Percentiles rank a stretch among this genome's conserved stretches.
Evolutionary conservation across 2,329 filamentous ascomycete species (phyloP).

Genomic region (Sporothrix schenckii): DNA sequence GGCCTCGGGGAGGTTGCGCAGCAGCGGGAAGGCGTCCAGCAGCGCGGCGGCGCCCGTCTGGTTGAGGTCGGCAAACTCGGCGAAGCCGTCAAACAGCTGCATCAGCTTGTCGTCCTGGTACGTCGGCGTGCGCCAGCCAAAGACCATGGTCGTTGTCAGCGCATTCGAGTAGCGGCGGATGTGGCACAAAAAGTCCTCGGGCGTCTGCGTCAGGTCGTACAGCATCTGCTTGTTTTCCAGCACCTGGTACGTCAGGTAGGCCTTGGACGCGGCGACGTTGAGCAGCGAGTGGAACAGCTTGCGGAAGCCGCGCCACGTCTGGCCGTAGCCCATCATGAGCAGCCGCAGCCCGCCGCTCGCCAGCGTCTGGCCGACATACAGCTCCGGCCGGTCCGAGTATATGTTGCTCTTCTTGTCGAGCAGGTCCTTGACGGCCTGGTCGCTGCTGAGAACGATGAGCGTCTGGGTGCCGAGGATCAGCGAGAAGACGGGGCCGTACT

Average conservation of each 20-base stretch:
- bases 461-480: conserved; percentile 54
- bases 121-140: conserved; percentile 34
- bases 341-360: conserved; percentile 30
- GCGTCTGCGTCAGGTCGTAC: conserved; percentile 46
- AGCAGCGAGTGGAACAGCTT: conserved; percentile 51
- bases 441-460: conserved; percentile 46
- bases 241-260: conserved; percentile 59
- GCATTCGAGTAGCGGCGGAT: conserved; percentile 36
- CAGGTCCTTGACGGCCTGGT: conserved; percentile 50
- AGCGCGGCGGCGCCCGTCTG: conserved; percentile 26
- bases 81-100: conserved; percentile 32
- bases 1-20: conserved; percentile 49
- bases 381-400: conserved; percentile 51
- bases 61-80: conserved; percentile 24
- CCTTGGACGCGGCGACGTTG: conserved; percentile 50
- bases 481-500: conserved; percentile 56
- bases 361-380: conserved; percentile 32
- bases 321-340: conserved; percentile 40
- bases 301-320: conserved; percentile 43
- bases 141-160: conserved; percentile 34
- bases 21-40: conserved; percentile 30
- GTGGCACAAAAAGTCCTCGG: conserved; percentile 37
- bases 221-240: conserved; percentile 61
- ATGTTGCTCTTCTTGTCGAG: conserved; percentile 54
- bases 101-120: conserved; percentile 33